Percentiles rank a stretch among this genome's conserved stretches.
Conservation (phyloP, 2,329 filamentous ascomycete species). For the Pseudophaeomoniella oleicola region DNA sequence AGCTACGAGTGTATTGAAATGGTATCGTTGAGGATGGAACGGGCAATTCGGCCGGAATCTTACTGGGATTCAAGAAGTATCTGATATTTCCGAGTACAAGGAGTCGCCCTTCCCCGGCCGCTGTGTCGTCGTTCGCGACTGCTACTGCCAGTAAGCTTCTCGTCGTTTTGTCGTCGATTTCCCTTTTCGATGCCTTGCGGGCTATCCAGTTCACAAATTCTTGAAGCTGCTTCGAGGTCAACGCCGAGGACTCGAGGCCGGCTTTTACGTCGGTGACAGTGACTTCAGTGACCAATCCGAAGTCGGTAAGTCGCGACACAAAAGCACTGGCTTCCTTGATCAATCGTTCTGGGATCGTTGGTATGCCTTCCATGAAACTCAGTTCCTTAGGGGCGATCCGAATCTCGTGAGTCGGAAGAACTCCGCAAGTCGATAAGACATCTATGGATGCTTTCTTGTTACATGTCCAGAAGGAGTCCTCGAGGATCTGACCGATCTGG, state of each 20-base stretch:
- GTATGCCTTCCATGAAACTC: constrained; percentile 76
- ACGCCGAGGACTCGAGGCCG: constrained; percentile 68
- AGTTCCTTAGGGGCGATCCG: constrained; percentile 58
- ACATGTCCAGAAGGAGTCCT: constrained; percentile 92
- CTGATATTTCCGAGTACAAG: constrained; percentile 63
- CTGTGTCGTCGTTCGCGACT: constrained; percentile 41
- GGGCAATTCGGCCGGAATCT: constrained; percentile 68
- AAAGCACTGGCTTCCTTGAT: constrained; percentile 54
- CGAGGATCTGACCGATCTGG: constrained; percentile 71
- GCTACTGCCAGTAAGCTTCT: constrained; percentile 60
- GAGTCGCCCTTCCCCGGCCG: constrained; percentile 49
- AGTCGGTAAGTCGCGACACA: constrained; percentile 65
- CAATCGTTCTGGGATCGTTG: constrained; percentile 66
- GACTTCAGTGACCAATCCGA: constrained; percentile 74
- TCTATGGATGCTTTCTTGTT: constrained; percentile 72
- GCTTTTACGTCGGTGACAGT: constrained; percentile 73
- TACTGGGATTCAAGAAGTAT: constrained; percentile 60
- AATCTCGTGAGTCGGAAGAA: constrained; percentile 70
- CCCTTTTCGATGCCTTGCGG: constrained; percentile 53
- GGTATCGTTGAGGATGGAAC: constrained; percentile 72
- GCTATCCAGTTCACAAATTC: constrained; percentile 78
- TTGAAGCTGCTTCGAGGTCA: constrained; percentile 62
- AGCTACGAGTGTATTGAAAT: constrained; percentile 61
- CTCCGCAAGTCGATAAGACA: constrained; percentile 73
- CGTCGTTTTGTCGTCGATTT: constrained; percentile 56